Base-by-base conservation (phyloP, 2,329 filamentous ascomycete genomes). In the Fusarium aywerte region DNA sequence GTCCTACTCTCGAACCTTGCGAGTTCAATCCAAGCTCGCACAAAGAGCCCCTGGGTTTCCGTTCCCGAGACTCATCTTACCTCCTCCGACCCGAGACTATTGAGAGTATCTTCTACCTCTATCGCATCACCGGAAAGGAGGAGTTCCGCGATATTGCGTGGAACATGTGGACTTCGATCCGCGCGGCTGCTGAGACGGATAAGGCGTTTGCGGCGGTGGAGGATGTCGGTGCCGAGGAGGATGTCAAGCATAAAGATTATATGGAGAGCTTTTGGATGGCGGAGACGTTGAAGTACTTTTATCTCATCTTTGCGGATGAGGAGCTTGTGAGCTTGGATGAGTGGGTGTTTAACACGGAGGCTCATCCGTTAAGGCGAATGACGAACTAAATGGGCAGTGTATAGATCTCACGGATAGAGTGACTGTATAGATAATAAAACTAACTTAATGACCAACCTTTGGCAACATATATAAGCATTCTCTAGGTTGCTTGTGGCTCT, bases 91-190 rank as follows among this genome's bases (percentile, higher is more conserved):
- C 72, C 0, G 72, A 95, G 78, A 91, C 91, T 3, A 92, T 95
- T 53, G 92, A 95, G 80, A 91, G 88, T 15, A 86, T 96, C 6
- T 95, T 92, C 76, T 86, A 92, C 74, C 87, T 95, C 82, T 92
- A 90, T 76, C 86, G 91, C 48, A 82, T 92, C 52, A 93, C 90
- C 0, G 91, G 90, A n/a, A 86, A 92, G 61, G 70, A 82, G 2
- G 80, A 82, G 40, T 90, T 87, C 80, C 86, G 87, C 58, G 84
- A 90, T 45, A 87, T 88, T 71, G 91, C 90, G 2, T 93, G 91
- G 90, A 80, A 81, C 42, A 93, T 93, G 90, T 93, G 92, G 76
- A 76, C 84, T 45, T 82, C 86, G 2, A 82, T 93, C 25, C 80
- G 86, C 48, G 81, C 81, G 65, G 80, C 86, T 68, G 90, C 90